Conservation (phyloP, 129 eudicot genomes). For the Erigeron canadensis region DNA sequence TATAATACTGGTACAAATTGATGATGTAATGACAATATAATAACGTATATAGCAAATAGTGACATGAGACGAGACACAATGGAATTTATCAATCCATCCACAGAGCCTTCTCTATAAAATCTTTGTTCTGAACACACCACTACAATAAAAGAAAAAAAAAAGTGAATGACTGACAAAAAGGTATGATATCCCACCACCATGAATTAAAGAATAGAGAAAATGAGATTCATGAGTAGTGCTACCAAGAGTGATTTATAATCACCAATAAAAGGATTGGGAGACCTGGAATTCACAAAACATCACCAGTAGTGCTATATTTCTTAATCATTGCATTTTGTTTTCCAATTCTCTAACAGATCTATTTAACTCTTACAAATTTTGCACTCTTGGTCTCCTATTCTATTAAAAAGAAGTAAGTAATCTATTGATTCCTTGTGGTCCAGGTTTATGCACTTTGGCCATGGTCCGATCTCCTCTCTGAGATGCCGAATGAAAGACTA, state of each 20-base stretch:
- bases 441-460: no score
- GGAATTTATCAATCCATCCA: conserved; percentile 21
- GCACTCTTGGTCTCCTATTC: no score
- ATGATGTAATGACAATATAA: background rate
- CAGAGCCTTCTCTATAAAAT: conserved; percentile 13
- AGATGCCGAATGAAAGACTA: no score
- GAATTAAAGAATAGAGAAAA: conserved; percentile 19
- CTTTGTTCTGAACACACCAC: conserved; percentile 5
- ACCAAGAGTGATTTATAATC: conserved; percentile 19
- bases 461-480: no score
- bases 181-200: no score
- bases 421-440: no score
- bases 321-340: no score
- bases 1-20: background rate
- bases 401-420: no score
- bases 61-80: conserved; percentile 16
- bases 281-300: background rate
- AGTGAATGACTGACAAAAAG: conserved; percentile 28
- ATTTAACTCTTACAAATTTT: no score
- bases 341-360: no score
- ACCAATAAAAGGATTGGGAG: conserved; percentile 2
- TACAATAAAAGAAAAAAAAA: background rate
- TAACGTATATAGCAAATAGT: background rate
- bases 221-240: conserved; percentile 17
- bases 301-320: no score